Percentiles rank a stretch among this genome's conserved stretches.
Conservation (phyloP, 2,329 filamentous ascomycete genomes). For the Chaetothyriales sp. region DNA sequence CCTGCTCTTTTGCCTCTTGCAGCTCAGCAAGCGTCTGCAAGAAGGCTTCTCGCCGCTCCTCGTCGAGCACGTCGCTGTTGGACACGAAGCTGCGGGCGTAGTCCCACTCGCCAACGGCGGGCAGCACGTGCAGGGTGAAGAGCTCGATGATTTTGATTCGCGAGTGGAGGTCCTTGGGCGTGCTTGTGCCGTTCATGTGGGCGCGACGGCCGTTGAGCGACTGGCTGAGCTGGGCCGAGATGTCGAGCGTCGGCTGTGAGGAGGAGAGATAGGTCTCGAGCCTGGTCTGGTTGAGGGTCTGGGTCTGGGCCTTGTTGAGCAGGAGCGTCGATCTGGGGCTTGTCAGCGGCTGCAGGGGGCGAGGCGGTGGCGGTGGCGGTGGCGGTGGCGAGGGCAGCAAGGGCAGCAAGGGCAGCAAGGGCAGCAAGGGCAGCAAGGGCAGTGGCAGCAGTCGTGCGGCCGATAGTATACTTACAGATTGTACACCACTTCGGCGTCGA, state of each 20-base stretch:
- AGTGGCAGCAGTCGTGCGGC: background rate
- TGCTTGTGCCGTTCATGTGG: constrained; percentile 54
- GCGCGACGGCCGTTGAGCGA: constrained; percentile 24
- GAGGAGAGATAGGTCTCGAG: constrained; percentile 81
- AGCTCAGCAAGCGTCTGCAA: constrained; percentile 71
- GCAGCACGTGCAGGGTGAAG: constrained; percentile 88
- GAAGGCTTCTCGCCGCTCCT: constrained; percentile 81
- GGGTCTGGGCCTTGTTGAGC: constrained; percentile 74
- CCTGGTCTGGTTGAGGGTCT: constrained; percentile 70
- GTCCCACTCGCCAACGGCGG: constrained; percentile 89
- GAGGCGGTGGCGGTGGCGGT: too few species aligned
- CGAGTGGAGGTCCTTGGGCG: constrained; percentile 68
- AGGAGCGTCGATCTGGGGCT: constrained; percentile 66
- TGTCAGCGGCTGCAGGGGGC: constrained; percentile 1
- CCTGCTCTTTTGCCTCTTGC: constrained; percentile 62
- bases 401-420: too few species aligned
- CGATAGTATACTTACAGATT: constrained; percentile 32
- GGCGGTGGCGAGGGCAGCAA: too few species aligned
- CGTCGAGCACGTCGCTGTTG: constrained; percentile 74
- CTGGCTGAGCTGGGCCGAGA: constrained; percentile 41
- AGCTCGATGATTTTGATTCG: constrained; percentile 87
- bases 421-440: too few species aligned
- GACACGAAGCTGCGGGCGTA: constrained; percentile 85
- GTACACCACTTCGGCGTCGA: constrained; percentile 80
- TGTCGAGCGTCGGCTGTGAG: constrained; percentile 57